A percentile compares a stretch with the other conserved stretches of the same genome.
These are phyloP conservation scores for Ambrosia trifida DNA, from an alignment of 129 eudicot genomes.

Conservation along the genomic window DNA sequence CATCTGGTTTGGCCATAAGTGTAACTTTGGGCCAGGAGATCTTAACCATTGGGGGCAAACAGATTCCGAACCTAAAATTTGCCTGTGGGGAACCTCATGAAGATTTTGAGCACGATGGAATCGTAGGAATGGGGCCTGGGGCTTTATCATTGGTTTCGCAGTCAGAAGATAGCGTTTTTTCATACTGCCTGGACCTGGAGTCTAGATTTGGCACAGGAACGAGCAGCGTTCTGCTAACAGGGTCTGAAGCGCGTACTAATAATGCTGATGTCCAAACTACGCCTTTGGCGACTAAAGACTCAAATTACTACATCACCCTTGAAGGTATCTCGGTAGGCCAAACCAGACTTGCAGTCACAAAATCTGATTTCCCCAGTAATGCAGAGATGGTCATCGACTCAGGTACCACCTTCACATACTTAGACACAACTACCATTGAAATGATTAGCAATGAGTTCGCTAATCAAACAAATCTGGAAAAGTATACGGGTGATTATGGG, in stretches of 20 bases:
- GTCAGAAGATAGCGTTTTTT: slow-evolving; percentile 22
- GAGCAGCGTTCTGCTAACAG: slow-evolving; percentile 35
- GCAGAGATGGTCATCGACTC: slow-evolving; percentile 48
- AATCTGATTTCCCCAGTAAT: slow-evolving; percentile 16
- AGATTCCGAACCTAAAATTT: background rate
- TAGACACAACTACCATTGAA: slow-evolving; percentile 22
- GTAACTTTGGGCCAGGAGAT: background rate
- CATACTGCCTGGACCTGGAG: slow-evolving; percentile 39
- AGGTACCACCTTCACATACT: slow-evolving; percentile 42
- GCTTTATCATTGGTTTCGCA: slow-evolving; percentile 38
- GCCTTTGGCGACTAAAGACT: slow-evolving; percentile 24
- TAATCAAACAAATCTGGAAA: slow-evolving; percentile 33
- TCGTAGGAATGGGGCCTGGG: slow-evolving; percentile 48
- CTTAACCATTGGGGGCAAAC: background rate
- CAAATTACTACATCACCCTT: slow-evolving; percentile 37
- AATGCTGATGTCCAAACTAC: slow-evolving; percentile 17
- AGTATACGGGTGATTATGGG: background rate
- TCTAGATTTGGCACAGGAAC: slow-evolving; percentile 17
- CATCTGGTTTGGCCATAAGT: background rate
- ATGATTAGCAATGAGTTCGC: slow-evolving; percentile 30
- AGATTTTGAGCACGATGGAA: background rate
- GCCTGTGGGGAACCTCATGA: background rate
- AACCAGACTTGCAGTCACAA: slow-evolving; percentile 21
- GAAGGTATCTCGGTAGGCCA: slow-evolving; percentile 43
- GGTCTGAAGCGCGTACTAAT: slow-evolving; percentile 12